Conservation (phyloP, 495 filamentous ascomycete species). For the Usnea hakonensis region DNA sequence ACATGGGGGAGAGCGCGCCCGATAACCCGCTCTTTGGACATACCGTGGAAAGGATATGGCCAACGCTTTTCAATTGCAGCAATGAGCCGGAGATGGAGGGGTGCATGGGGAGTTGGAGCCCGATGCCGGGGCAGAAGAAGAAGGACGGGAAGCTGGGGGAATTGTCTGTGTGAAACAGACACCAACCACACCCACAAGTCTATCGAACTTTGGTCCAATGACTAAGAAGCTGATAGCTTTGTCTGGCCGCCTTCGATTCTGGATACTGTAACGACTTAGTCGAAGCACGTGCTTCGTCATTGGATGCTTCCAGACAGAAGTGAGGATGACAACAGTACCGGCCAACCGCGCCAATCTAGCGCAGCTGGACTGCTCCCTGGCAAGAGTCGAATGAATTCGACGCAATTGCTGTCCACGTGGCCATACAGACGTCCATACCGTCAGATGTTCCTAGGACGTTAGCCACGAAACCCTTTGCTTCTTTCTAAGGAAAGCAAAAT, state of each 20-base stretch:
- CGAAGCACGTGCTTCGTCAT: background rate
- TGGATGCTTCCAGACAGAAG: background rate
- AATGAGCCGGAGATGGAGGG: background rate
- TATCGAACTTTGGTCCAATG: background rate
- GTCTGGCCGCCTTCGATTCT: background rate
- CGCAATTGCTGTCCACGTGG: too few species aligned
- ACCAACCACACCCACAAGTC: background rate
- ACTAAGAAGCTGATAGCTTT: background rate
- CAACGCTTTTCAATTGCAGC: constrained; percentile 7
- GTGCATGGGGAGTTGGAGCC: constrained; percentile 3
- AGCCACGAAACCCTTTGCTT: too few species aligned
- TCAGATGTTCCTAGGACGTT: too few species aligned
- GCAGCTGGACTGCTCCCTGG: background rate
- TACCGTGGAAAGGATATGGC: constrained; percentile 14
- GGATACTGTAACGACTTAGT: background rate
- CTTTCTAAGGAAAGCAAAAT: too few species aligned
- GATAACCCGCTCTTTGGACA: constrained; percentile 14
- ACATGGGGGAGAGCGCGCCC: constrained; percentile 4
- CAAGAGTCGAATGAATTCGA: background rate
- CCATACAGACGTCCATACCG: too few species aligned
- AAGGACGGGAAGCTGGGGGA: background rate
- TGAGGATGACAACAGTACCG: background rate
- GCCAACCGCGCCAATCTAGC: background rate
- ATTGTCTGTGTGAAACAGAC: background rate
- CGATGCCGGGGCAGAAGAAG: background rate